Evolutionary conservation across 1,139 yeast genomes (phyloP).

Genomic region (Taphrina flavorubra): DNA sequence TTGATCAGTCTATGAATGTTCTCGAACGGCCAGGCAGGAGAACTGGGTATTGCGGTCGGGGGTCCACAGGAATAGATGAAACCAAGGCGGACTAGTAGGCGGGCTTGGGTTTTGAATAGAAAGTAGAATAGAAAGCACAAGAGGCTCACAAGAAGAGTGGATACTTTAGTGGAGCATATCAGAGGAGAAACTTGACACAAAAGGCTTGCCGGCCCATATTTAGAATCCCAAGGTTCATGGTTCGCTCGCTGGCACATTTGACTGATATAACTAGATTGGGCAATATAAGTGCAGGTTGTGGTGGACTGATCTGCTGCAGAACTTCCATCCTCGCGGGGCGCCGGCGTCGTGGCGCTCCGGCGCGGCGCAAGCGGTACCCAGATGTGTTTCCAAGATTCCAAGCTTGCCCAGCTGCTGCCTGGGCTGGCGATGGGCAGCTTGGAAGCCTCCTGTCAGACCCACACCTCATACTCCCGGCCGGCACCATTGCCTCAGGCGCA

Average conservation of each 20-base stretch:
- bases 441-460: slow-evolving; percentile 2
- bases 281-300: neutral
- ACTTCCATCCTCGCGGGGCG: neutral
- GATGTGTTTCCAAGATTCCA: neutral
- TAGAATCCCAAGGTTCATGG: neutral
- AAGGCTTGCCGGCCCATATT: slow-evolving; percentile 11
- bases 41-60: neutral
- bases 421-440: neutral
- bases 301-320: neutral
- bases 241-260: neutral
- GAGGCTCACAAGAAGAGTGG: slow-evolving; percentile 5
- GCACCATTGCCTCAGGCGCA: neutral
- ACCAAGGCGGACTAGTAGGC: neutral
- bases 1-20: too few relatives aligned
- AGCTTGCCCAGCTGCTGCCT: too few relatives aligned
- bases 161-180: slow-evolving; percentile 8
- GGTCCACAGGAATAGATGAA: slow-evolving; percentile 9
- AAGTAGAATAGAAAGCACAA: slow-evolving; percentile 9
- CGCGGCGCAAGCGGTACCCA: neutral
- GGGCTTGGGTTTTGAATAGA: neutral
- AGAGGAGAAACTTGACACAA: slow-evolving; percentile 6
- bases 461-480: neutral
- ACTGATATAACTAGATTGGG: slow-evolving; percentile 8
- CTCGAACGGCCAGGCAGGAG: neutral
- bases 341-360: neutral